These are phyloP conservation scores for Sambucus nigra DNA, from an alignment of 129 eudicot species.

Conservation along the genomic window DNA sequence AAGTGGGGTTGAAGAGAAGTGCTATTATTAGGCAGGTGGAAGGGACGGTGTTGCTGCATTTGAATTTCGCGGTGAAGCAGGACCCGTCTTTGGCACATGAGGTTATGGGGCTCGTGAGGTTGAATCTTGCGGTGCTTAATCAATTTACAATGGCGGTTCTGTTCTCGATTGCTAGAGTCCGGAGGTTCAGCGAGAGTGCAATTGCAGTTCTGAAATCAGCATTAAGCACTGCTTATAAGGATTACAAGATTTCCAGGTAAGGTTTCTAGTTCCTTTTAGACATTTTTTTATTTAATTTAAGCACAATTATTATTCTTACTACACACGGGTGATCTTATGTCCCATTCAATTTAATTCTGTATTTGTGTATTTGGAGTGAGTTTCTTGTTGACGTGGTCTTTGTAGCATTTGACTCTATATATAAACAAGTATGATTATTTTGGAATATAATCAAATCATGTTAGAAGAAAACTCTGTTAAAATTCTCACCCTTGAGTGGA, in stretches of 20 bases:
- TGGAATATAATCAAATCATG: no score
- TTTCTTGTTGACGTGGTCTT: no score
- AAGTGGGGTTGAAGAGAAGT: constrained; percentile 20
- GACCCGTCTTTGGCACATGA: constrained; percentile 77
- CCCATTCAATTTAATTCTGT: neutral
- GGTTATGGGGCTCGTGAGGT: constrained; percentile 53
- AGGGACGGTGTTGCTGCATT: constrained; percentile 78
- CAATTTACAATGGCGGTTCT: constrained; percentile 58
- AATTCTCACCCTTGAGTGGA: no score
- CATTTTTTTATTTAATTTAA: neutral
- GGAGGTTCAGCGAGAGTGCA: constrained; percentile 57
- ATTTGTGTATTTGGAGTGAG: neutral
- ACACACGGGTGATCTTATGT: neutral
- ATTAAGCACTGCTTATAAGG: constrained; percentile 49
- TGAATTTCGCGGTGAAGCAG: constrained; percentile 83
- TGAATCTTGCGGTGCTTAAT: constrained; percentile 37
- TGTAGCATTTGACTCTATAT: no score
- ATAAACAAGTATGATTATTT: no score
- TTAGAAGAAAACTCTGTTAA: no score
- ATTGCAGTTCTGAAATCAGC: constrained; percentile 63
- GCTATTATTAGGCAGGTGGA: constrained; percentile 57
- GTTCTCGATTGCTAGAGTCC: constrained; percentile 57
- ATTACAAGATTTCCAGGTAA: constrained; percentile 55
- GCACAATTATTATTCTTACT: neutral
- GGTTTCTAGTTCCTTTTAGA: neutral